These are phyloP conservation scores for Aspergillus pseudonomiae DNA, from an alignment of 2,329 filamentous ascomycete species.

Conservation along the genomic window DNA sequence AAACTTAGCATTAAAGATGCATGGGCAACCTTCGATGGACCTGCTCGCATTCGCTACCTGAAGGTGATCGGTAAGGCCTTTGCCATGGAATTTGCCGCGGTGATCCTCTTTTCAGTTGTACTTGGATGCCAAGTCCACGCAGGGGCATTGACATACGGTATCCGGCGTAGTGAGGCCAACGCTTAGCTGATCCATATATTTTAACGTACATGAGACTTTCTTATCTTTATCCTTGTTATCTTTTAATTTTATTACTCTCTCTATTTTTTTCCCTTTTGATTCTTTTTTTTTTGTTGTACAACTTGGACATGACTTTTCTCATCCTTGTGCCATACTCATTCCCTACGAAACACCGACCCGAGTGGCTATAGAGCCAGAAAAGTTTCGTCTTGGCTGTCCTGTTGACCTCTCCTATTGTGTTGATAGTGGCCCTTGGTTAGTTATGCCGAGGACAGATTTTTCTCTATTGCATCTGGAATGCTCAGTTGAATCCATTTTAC, in stretches of 20 bases:
- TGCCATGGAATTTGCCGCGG: conserved; percentile 54
- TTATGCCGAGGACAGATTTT: background rate
- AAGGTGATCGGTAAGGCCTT: conserved; percentile 75
- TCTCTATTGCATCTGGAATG: background rate
- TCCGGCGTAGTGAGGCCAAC: background rate
- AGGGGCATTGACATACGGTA: conserved; percentile 34
- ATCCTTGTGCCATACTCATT: too few species aligned
- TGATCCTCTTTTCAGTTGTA: conserved; percentile 52
- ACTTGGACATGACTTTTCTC: background rate
- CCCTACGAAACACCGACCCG: background rate
- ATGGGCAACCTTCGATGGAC: conserved; percentile 74
- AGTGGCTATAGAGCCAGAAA: background rate
- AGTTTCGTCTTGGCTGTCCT: background rate
- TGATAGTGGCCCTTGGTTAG: background rate
- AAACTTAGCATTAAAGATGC: conserved; percentile 73
- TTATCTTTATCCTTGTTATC: background rate
- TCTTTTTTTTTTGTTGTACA: background rate
- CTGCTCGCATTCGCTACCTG: conserved; percentile 72
- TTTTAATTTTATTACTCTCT: background rate
- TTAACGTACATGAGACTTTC: background rate
- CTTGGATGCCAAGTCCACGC: conserved; percentile 57
- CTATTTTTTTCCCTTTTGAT: background rate
- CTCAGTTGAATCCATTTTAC: background rate
- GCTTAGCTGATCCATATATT: background rate
- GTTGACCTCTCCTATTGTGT: background rate